Conservation (phyloP, 371 early-diverging fungal genomes). For the Dichotomocladium elegans region DNA sequence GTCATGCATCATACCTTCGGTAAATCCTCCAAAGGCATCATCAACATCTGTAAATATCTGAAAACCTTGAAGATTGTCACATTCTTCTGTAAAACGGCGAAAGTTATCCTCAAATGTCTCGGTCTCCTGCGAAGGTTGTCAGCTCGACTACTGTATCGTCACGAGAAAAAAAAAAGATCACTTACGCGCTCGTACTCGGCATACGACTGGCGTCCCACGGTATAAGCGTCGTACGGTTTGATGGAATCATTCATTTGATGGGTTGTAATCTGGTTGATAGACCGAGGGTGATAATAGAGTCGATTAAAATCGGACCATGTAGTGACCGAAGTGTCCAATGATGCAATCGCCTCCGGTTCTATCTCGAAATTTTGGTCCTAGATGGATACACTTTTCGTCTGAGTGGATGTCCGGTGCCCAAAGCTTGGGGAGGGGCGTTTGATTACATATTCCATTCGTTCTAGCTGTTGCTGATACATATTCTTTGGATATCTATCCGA, state of each 20-base stretch:
- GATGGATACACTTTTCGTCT: not conserved
- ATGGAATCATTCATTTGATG: constrained; percentile 65
- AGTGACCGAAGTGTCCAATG: constrained; percentile 37
- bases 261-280: constrained; percentile 55
- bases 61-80: constrained; percentile 84
- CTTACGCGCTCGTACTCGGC: constrained; percentile 50
- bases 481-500: constrained; percentile 37
- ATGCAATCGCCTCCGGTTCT: constrained; percentile 19
- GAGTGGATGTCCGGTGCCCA: not conserved
- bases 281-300: constrained; percentile 71
- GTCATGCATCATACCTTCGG: constrained; percentile 57
- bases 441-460: constrained; percentile 34
- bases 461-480: constrained; percentile 51
- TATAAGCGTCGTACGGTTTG: constrained; percentile 69
- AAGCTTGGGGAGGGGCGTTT: no score
- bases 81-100: constrained; percentile 79
- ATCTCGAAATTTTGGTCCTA: constrained; percentile 9
- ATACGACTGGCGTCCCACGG: constrained; percentile 69
- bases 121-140: constrained; percentile 22
- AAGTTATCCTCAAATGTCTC: constrained; percentile 75
- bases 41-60: constrained; percentile 70
- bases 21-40: constrained; percentile 79
- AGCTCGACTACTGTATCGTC: not conserved
- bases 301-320: constrained; percentile 85
- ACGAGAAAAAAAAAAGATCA: not conserved